Percentiles rank a stretch among this genome's conserved stretches.
These are phyloP conservation scores for Termitomyces sp. DNA, from an alignment of 768 basidiomycete species.

Conservation along the genomic window DNA sequence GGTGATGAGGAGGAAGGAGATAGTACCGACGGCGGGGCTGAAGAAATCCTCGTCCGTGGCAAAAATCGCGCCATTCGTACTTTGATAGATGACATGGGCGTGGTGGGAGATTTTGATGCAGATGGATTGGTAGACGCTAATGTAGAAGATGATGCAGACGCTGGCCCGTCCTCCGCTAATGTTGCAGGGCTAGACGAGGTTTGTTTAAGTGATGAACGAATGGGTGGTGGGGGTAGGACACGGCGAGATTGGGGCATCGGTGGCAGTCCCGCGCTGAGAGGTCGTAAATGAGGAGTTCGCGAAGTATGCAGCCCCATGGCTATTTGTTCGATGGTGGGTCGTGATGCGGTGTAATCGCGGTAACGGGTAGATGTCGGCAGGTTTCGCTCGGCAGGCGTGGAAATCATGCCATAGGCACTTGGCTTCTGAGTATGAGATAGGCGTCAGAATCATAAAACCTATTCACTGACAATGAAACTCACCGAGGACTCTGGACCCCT, in stretches of 20 bases:
- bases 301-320: conserved; percentile 79
- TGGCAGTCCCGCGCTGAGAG: conserved; percentile 24
- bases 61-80: conserved; percentile 52
- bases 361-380: conserved; percentile 27
- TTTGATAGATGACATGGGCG: conserved; percentile 25
- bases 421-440: conserved; percentile 8
- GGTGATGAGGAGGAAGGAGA: conserved; percentile 34
- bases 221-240: conserved; percentile 49
- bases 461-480: not conserved
- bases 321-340: conserved; percentile 72
- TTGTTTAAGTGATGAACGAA: conserved; percentile 66
- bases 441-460: not conserved
- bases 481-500: conserved; percentile 15
- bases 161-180: conserved; percentile 31
- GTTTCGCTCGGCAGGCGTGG: conserved; percentile 37
- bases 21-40: conserved; percentile 30
- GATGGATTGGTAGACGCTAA: conserved; percentile 38
- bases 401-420: conserved; percentile 30
- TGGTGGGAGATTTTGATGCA: conserved; percentile 12
- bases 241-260: conserved; percentile 28
- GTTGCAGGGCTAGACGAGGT: conserved; percentile 33
- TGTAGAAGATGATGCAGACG: conserved; percentile 48
- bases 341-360: conserved; percentile 36
- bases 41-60: conserved; percentile 36
- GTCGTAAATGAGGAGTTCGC: conserved; percentile 67